A percentile compares a stretch with the other conserved stretches of the same genome.
Conservation (phyloP, 1,139 yeast genomes). For the Taiozyma sp. region DNA sequence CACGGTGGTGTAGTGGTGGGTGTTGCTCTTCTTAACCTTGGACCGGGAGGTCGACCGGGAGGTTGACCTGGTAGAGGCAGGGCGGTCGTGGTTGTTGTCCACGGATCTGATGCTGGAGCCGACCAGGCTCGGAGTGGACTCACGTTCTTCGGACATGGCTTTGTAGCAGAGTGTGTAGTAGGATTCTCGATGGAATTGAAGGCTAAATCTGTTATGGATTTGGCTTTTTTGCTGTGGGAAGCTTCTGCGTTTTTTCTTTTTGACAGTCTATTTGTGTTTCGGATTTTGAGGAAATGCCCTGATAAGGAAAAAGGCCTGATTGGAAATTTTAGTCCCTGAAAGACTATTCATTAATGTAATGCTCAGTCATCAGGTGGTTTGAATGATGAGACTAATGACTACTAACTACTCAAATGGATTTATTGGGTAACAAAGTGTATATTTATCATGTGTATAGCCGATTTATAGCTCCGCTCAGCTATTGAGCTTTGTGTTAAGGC, state of each 20-base stretch:
- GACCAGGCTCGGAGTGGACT: conserved; percentile 16
- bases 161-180: neutral
- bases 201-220: neutral
- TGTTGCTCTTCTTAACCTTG: conserved; percentile 2
- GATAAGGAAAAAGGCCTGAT: neutral
- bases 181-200: neutral
- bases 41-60: conserved; percentile 13
- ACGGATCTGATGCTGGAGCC: conserved; percentile 22
- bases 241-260: neutral
- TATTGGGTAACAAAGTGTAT: too few relatives aligned
- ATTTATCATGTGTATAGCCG: too few relatives aligned
- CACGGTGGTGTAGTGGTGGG: conserved; percentile 35
- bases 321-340: neutral
- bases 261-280: neutral
- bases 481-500: conserved; percentile 29
- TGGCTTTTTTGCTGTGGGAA: neutral
- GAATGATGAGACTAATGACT: too few relatives aligned
- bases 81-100: conserved; percentile 12
- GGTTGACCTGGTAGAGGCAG: conserved; percentile 11
- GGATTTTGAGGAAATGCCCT: neutral
- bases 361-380: too few relatives aligned
- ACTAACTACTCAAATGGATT: too few relatives aligned
- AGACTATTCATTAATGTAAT: too few relatives aligned
- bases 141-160: neutral
- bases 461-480: neutral